Conservation (phyloP, 2,329 filamentous ascomycete species). For the Penicillium digitatum region DNA sequence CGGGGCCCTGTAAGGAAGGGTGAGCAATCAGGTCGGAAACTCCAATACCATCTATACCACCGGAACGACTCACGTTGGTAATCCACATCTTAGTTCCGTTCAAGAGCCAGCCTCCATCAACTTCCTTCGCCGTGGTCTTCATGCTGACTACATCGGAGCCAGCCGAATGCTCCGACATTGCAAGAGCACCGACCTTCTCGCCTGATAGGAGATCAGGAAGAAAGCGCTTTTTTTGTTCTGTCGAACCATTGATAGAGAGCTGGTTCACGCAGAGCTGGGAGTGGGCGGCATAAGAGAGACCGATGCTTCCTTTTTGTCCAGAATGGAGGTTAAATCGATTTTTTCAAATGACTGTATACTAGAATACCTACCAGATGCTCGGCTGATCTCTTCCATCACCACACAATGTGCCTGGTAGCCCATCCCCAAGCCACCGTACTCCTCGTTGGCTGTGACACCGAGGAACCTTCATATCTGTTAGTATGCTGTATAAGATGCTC, state of each 20-base stretch:
- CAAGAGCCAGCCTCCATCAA: slow-evolving; percentile 79
- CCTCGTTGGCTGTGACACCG: slow-evolving; percentile 89
- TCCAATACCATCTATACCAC: neutral
- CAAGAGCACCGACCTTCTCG: slow-evolving; percentile 76
- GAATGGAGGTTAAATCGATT: neutral
- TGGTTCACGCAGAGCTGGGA: slow-evolving; percentile 97
- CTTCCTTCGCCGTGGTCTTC: slow-evolving; percentile 76
- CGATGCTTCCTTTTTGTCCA: slow-evolving; percentile 44
- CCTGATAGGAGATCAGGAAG: slow-evolving; percentile 79
- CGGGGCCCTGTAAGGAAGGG: slow-evolving; percentile 56
- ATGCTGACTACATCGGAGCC: slow-evolving; percentile 94
- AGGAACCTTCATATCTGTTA: slow-evolving; percentile 57
- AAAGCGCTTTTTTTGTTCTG: slow-evolving; percentile 73
- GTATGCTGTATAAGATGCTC: neutral
- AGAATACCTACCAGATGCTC: slow-evolving; percentile 62
- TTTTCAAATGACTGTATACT: neutral
- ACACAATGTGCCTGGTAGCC: slow-evolving; percentile 96
- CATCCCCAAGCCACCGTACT: slow-evolving; percentile 82
- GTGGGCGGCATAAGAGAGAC: slow-evolving; percentile 89
- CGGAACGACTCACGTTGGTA: slow-evolving; percentile 64
- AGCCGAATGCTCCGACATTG: slow-evolving; percentile 90
- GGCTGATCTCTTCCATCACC: slow-evolving; percentile 90
- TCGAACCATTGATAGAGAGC: slow-evolving; percentile 78
- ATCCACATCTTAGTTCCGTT: slow-evolving; percentile 99
- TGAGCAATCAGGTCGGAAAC: neutral